Percentiles rank a stretch among this genome's conserved stretches.
These are phyloP conservation scores for Pseudocercospora cruenta DNA, from an alignment of 2,329 filamentous ascomycete genomes.

Conservation along the genomic window DNA sequence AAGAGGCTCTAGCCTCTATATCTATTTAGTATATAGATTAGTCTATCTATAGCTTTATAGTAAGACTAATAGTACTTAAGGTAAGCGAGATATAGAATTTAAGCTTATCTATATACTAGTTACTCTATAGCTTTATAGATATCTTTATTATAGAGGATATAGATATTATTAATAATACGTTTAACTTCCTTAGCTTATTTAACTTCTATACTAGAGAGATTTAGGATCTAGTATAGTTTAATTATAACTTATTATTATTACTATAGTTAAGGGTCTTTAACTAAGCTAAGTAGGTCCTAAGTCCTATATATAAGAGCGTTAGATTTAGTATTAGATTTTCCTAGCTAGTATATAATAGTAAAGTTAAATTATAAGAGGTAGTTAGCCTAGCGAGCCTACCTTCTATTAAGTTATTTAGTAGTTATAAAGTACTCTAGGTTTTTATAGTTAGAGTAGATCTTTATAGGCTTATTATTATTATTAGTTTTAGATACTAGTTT, in stretches of 20 bases:
- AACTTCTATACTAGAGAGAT: neutral
- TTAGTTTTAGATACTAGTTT: slow-evolving; percentile 22
- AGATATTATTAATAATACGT: too few relatives aligned
- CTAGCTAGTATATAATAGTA: slow-evolving; percentile 15
- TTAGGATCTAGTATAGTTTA: neutral
- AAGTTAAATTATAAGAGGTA: slow-evolving; percentile 19
- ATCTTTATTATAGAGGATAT: too few relatives aligned
- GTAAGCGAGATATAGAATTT: neutral
- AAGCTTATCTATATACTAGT: neutral
- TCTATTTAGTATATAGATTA: neutral
- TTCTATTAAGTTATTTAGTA: slow-evolving; percentile 34
- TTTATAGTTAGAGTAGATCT: slow-evolving; percentile 37
- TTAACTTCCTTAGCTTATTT: too few relatives aligned
- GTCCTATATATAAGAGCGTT: neutral
- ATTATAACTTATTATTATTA: slow-evolving; percentile 7
- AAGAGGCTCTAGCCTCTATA: neutral
- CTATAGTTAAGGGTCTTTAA: neutral
- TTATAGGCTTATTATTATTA: slow-evolving; percentile 10
- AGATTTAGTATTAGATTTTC: neutral
- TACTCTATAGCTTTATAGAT: too few relatives aligned
- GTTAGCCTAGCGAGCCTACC: slow-evolving; percentile 33
- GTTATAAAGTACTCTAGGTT: slow-evolving; percentile 37
- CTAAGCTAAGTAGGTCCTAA: neutral
- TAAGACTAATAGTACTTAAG: neutral
- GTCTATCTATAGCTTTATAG: neutral